Evolutionary conservation across 192 early-diverging fungal genomes (phyloP).

Genomic region (Podila clonocystis): DNA sequence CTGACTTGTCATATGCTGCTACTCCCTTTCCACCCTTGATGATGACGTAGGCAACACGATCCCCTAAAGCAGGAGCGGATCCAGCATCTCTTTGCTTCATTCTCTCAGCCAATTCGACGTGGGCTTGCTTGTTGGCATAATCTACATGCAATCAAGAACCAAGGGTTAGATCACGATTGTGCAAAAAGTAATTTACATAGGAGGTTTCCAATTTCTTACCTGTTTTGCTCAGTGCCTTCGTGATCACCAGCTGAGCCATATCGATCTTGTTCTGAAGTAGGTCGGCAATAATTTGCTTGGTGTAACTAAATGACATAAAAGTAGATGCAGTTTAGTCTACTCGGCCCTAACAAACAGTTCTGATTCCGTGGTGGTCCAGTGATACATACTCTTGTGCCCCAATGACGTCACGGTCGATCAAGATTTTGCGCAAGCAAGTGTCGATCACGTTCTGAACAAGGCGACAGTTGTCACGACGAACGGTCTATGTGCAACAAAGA

Average conservation of each 20-base stretch:
- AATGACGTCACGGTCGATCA: conserved; percentile 88
- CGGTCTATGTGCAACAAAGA: conserved; percentile 68
- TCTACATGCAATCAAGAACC: conserved; percentile 58
- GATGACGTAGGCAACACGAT: conserved; percentile 97
- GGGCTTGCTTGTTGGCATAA: conserved; percentile 94
- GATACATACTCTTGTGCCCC: conserved; percentile 79
- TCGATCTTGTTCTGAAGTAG: conserved; percentile 97
- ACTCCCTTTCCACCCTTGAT: conserved; percentile 87
- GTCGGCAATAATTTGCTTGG: conserved; percentile 90
- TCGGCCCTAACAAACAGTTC: background rate
- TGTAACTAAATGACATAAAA: conserved; percentile 62
- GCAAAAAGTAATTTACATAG: too few species aligned
- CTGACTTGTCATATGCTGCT: conserved; percentile 96
- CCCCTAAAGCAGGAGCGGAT: conserved; percentile 94
- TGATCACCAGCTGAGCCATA: conserved; percentile 94
- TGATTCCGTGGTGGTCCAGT: too few species aligned
- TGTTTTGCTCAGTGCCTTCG: conserved; percentile 93
- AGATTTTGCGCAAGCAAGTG: conserved; percentile 88
- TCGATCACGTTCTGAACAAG: conserved; percentile 93
- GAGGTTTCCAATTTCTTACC: conserved; percentile 37
- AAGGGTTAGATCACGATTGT: too few species aligned
- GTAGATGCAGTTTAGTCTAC: too few species aligned
- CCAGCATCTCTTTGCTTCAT: conserved; percentile 96
- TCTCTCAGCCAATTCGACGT: conserved; percentile 90
- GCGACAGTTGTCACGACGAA: conserved; percentile 94